Conservation (phyloP, 805 yeast species). For the Pichia rugopelliculosa region DNA sequence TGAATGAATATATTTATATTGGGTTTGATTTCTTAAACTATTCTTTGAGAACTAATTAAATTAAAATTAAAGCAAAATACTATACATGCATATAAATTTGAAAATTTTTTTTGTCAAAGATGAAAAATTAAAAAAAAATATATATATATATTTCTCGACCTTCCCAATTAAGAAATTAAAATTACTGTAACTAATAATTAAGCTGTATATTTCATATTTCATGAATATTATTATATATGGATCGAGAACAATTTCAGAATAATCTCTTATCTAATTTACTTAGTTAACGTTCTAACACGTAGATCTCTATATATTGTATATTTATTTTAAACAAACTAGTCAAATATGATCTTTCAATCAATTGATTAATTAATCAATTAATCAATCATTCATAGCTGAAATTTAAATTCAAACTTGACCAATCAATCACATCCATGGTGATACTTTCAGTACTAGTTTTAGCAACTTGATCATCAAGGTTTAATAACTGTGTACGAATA, state of each 20-base stretch:
- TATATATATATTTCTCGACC: background rate
- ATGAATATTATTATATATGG: too few species aligned
- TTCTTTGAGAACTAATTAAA: background rate
- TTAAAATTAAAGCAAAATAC: too few species aligned
- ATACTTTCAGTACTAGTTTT: slow-evolving; percentile 2
- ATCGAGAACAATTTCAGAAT: too few species aligned
- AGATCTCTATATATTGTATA: background rate
- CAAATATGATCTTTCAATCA: too few species aligned
- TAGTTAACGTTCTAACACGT: too few species aligned
- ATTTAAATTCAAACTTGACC: background rate
- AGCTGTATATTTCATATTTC: too few species aligned
- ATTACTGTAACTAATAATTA: too few species aligned
- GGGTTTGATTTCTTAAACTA: too few species aligned
- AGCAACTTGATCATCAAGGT: slow-evolving; percentile 25
- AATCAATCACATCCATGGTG: slow-evolving; percentile 4
- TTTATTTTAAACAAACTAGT: background rate
- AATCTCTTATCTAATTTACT: background rate
- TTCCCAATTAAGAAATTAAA: background rate
- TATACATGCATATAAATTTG: too few species aligned
- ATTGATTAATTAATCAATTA: background rate
- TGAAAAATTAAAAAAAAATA: background rate
- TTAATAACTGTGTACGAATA: slow-evolving; percentile 42
- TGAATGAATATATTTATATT: too few species aligned
- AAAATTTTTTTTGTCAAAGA: background rate
- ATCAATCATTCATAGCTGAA: slow-evolving; percentile 4